A percentile compares a stretch with the other conserved stretches of the same genome.
phyloP scores from a whole-genome alignment of 2,329 filamentous ascomycete genomes.

The Parafenestella ontariensis region DNA sequence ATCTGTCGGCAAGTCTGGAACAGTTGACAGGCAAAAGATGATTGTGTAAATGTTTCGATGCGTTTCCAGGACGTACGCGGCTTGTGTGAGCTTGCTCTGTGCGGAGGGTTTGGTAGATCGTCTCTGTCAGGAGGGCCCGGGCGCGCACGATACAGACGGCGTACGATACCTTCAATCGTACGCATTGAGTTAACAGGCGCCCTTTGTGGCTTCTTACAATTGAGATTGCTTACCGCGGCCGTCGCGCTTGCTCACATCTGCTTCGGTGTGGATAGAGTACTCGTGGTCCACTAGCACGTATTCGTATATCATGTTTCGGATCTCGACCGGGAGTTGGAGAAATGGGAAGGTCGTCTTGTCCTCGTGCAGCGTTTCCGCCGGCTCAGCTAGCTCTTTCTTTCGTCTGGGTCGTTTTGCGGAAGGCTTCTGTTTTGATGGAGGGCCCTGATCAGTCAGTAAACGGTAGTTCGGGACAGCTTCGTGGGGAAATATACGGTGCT shows the following conservation, averaged over 20 bases:
- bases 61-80: not conserved
- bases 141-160: not conserved
- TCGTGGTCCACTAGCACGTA: slow-evolving; percentile 6
- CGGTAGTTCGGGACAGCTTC: too few relatives aligned
- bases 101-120: not conserved
- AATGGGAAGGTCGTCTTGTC: slow-evolving; percentile 4
- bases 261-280: slow-evolving; percentile 2
- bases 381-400: too few relatives aligned
- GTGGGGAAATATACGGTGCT: too few relatives aligned
- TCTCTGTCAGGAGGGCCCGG: slow-evolving; percentile 3
- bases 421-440: too few relatives aligned
- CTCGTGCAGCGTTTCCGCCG: not conserved
- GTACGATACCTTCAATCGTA: not conserved
- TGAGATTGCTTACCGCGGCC: too few relatives aligned
- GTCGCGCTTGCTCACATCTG: not conserved
- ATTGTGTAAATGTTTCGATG: not conserved
- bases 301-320: slow-evolving; percentile 14
- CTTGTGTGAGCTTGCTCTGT: not conserved
- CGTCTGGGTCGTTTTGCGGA: too few relatives aligned
- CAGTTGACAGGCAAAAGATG: too few relatives aligned
- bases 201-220: too few relatives aligned
- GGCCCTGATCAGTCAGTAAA: too few relatives aligned
- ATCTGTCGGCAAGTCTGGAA: slow-evolving; percentile 1
- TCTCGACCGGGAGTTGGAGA: slow-evolving; percentile 14
- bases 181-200: not conserved